Conservation (phyloP, 352 stramenopile genomes). For the Pythium chondricola region DNA sequence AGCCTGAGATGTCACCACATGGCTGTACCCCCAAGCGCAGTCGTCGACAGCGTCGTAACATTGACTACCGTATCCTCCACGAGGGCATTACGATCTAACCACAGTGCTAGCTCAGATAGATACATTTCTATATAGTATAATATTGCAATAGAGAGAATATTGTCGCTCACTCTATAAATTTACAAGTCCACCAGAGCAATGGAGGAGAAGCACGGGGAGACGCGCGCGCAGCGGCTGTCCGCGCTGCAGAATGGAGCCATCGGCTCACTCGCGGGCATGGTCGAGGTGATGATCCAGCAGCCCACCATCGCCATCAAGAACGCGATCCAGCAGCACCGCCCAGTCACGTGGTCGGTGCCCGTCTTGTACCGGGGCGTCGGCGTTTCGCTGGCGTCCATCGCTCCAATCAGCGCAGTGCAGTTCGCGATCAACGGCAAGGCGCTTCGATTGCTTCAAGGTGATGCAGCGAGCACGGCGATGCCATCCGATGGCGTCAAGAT, state of each 20-base stretch:
- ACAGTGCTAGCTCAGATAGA: neutral
- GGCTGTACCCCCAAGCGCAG: slow-evolving; percentile 8
- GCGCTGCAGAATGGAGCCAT: slow-evolving; percentile 72
- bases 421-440: slow-evolving; percentile 74
- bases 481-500: slow-evolving; percentile 53
- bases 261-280: slow-evolving; percentile 75
- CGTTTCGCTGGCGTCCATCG: slow-evolving; percentile 72
- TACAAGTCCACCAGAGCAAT: neutral
- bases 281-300: slow-evolving; percentile 81
- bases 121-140: neutral
- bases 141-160: neutral
- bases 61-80: slow-evolving; percentile 49
- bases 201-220: slow-evolving; percentile 5
- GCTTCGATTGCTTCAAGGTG: slow-evolving; percentile 36
- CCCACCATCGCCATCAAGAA: slow-evolving; percentile 84
- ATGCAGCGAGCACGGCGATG: neutral
- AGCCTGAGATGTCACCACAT: neutral
- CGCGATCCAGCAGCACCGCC: slow-evolving; percentile 67
- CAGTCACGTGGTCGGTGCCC: slow-evolving; percentile 53
- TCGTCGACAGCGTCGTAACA: slow-evolving; percentile 21
- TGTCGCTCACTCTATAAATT: neutral
- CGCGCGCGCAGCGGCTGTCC: slow-evolving; percentile 51
- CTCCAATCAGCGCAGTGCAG: slow-evolving; percentile 71
- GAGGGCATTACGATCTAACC: slow-evolving; percentile 33
- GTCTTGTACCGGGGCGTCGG: slow-evolving; percentile 75